These are phyloP conservation scores for Metarhizium guizhouense DNA, from an alignment of 2,329 filamentous ascomycete genomes.

Conservation along the genomic window DNA sequence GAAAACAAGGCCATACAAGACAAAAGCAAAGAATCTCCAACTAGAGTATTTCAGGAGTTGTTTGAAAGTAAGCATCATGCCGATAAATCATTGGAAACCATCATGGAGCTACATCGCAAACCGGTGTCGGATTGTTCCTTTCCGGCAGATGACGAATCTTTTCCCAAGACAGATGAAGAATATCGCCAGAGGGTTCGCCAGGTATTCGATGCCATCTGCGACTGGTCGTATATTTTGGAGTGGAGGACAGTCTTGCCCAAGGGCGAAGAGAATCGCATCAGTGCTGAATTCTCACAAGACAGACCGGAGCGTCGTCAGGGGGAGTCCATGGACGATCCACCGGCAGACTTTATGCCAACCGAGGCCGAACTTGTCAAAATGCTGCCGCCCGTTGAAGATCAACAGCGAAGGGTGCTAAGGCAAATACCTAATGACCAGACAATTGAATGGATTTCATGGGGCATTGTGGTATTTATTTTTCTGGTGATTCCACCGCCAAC, in stretches of 20 bases:
- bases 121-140: slow-evolving; percentile 8
- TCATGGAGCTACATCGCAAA: background rate
- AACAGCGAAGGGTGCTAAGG: slow-evolving; percentile 14
- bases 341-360: slow-evolving; percentile 8
- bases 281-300: background rate
- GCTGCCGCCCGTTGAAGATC: slow-evolving; percentile 8
- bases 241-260: slow-evolving; percentile 12
- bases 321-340: background rate
- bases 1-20: no score
- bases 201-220: slow-evolving; percentile 15
- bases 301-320: background rate
- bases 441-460: slow-evolving; percentile 16
- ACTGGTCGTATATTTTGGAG: slow-evolving; percentile 15
- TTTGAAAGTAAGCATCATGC: no score
- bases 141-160: slow-evolving; percentile 9
- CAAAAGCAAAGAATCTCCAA: no score
- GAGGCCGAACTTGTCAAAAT: slow-evolving; percentile 4
- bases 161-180: slow-evolving; percentile 7
- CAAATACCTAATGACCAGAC: slow-evolving; percentile 12
- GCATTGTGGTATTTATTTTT: slow-evolving; percentile 12
- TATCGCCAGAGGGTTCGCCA: slow-evolving; percentile 8
- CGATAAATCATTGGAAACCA: background rate
- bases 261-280: background rate
- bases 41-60: no score
- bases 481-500: no score